Conservation (phyloP, 2,329 filamentous ascomycete species). For the Endocalyx cinctus region DNA sequence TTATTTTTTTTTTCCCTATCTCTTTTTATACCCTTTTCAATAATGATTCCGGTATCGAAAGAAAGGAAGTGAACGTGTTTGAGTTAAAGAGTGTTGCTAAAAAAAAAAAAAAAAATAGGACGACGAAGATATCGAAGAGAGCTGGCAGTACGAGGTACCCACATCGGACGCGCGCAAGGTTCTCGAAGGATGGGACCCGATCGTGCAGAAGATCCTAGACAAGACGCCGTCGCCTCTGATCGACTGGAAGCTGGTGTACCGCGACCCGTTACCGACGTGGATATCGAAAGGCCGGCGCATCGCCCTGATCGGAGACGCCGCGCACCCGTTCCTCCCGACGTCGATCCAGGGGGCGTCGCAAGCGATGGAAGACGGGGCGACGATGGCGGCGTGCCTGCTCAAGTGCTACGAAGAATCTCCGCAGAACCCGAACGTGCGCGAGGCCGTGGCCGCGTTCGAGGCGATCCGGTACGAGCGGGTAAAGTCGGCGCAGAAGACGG, state of each 20-base stretch:
- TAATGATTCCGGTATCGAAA: too few relatives aligned
- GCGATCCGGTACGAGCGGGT: constrained; percentile 43
- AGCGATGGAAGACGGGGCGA: constrained; percentile 46
- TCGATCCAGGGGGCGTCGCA: constrained; percentile 43
- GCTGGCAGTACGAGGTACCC: constrained; percentile 19
- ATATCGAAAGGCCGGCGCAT: constrained; percentile 35
- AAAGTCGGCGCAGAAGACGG: constrained; percentile 42
- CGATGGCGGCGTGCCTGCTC: constrained; percentile 37
- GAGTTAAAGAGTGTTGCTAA: too few relatives aligned
- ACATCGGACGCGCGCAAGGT: constrained; percentile 24
- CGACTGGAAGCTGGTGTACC: constrained; percentile 34
- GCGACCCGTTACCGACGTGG: constrained; percentile 36
- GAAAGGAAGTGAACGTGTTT: too few relatives aligned
- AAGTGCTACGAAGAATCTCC: too few relatives aligned
- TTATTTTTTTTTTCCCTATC: neutral
- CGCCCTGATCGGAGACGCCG: constrained; percentile 43
- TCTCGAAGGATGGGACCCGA: constrained; percentile 25
- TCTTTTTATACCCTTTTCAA: too few relatives aligned
- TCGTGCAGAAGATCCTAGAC: constrained; percentile 38
- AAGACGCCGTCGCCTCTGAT: constrained; percentile 26
- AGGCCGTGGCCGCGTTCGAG: constrained; percentile 39
- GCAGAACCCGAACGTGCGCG: too few relatives aligned
- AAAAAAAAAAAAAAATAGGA: neutral
- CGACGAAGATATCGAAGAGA: constrained; percentile 9
- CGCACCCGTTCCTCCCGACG: constrained; percentile 45